Evolutionary conservation across 2,329 filamentous ascomycete species (phyloP), one percentile per base, ranked within the genome.

Genomic region (Sporothrix curviconia): DNA sequence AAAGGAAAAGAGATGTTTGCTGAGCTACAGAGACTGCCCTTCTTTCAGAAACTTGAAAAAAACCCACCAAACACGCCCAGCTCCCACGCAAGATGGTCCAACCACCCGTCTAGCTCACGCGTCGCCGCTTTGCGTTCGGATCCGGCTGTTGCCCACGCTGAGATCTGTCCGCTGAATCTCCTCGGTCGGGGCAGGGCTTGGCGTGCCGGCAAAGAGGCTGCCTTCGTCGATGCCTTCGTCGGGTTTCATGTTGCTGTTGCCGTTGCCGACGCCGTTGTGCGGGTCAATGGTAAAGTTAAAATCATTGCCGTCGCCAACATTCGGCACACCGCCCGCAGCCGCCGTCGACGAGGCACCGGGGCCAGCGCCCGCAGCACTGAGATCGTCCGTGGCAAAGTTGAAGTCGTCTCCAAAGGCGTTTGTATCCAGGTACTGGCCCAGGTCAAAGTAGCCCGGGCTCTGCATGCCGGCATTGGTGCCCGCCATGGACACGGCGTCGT

Each of bases 401-500:
- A 83, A 78, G 60, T 74, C 74, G 53, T 72, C 73, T 34, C 74
- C 69, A 60, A 80, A 80, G 9, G 73, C 73, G 15, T 66, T 69
- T 2, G 68, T 37, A 59, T 77, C 70, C 7, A 78, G 66, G 61
- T 73, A 82, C 64, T 81, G 76, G 51, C 81, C 78, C 6, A 81
- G 67, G 56, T 82, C 79, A 52, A 69, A 64, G 64, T 68, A 70
- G 11, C 73, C 65, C 7, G 63, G 63, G 15, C 73, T 67, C 43
- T 63, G 62, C 14, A 43, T 57, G 47, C 30, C 51, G 7, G 32
- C 36, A 17, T 44, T 32, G 14, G 42, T 9, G 39, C 55, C 43
- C 15, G 11, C 22, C 12, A 39, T 11, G 3, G 46, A 36, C 15
- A 64, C 68, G 4, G 63, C 65, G 9, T 67, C 61, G 3, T 79